Evolutionary conservation across 331 rosid species (phyloP).

Genomic region (Quercus phellos): DNA sequence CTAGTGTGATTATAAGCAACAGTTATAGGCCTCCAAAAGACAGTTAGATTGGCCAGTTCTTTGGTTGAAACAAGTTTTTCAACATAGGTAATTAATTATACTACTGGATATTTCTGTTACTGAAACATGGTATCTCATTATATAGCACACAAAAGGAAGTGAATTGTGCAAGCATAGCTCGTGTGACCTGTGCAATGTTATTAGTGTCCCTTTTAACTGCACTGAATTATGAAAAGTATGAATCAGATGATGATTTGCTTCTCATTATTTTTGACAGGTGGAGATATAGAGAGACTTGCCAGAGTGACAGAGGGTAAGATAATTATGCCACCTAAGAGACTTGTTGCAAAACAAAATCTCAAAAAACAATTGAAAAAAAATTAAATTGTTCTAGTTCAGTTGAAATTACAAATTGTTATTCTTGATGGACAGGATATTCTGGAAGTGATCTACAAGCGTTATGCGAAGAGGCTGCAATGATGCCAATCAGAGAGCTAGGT

Average conservation of each 20-base stretch:
- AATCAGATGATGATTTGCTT: not conserved
- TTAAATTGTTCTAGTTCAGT: not conserved
- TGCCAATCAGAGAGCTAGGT: slow-evolving; percentile 97
- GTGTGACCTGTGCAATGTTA: not conserved
- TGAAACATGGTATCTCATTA: not conserved
- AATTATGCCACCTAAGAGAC: not conserved
- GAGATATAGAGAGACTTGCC: slow-evolving; percentile 80
- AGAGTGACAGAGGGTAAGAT: slow-evolving; percentile 73
- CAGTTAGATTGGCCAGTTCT: not conserved
- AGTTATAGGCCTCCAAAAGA: not conserved
- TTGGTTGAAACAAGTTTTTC: not conserved
- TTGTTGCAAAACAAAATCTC: not conserved
- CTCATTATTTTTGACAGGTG: slow-evolving; percentile 40
- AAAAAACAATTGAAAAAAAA: not conserved
- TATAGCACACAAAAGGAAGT: not conserved
- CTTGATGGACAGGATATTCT: slow-evolving; percentile 66
- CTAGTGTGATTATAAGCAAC: not conserved
- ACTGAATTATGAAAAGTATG: not conserved
- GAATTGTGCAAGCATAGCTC: not conserved
- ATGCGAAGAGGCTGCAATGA: slow-evolving; percentile 99
- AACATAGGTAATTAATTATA: not conserved
- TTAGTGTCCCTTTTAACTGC: not conserved
- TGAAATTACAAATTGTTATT: not conserved
- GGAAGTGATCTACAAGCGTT: slow-evolving; percentile 98
- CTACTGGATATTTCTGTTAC: not conserved